Conservation (phyloP, 805 yeast genomes). For the Babjeviella inositovora region DNA sequence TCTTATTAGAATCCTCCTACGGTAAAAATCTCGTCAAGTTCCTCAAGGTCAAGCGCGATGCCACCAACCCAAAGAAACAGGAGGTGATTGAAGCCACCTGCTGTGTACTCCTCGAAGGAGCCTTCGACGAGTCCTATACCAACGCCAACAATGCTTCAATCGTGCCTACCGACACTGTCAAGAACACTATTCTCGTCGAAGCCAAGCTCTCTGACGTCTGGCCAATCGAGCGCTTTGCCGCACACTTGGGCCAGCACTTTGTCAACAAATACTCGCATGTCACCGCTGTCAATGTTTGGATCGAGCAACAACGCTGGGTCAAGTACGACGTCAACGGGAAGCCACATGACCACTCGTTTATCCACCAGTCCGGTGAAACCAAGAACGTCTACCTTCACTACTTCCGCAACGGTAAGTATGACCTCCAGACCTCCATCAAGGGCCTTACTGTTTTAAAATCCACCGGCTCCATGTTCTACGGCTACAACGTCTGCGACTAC, state of each 20-base stretch:
- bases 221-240: slow-evolving; percentile 87
- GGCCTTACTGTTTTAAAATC: slow-evolving; percentile 78
- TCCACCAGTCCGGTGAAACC: slow-evolving; percentile 73
- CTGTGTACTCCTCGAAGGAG: slow-evolving; percentile 58
- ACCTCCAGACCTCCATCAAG: slow-evolving; percentile 52
- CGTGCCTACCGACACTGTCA: slow-evolving; percentile 89
- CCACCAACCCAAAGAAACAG: slow-evolving; percentile 55
- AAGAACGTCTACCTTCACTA: slow-evolving; percentile 42
- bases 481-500: slow-evolving; percentile 73
- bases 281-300: slow-evolving; percentile 48
- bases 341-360: slow-evolving; percentile 70
- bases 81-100: slow-evolving; percentile 80
- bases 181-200: slow-evolving; percentile 71
- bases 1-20: slow-evolving; percentile 40
- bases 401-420: slow-evolving; percentile 34
- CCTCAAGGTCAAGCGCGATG: slow-evolving; percentile 73
- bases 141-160: slow-evolving; percentile 78
- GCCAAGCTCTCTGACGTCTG: slow-evolving; percentile 75
- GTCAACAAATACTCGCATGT: slow-evolving; percentile 64
- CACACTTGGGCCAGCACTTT: slow-evolving; percentile 72
- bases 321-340: slow-evolving; percentile 63
- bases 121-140: slow-evolving; percentile 69
- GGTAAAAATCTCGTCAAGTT: slow-evolving; percentile 92
- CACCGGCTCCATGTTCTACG: slow-evolving; percentile 87
- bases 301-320: slow-evolving; percentile 68